These are phyloP conservation scores for Streptanthus diversifolius DNA, from an alignment of 345 rosid species.

Conservation along the genomic window DNA sequence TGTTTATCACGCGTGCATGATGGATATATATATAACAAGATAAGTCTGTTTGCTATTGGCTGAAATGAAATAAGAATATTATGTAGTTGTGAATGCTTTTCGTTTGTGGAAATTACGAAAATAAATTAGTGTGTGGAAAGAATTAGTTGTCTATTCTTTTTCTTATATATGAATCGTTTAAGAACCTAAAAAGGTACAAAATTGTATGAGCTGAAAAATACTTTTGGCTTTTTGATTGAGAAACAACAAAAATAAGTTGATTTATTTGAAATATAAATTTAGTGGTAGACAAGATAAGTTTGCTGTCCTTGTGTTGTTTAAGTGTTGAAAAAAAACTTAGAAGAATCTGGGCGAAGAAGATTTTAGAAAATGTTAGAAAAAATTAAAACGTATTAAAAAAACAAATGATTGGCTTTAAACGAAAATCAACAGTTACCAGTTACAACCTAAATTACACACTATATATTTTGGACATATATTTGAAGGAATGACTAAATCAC, in stretches of 20 bases:
- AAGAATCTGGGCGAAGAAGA: not conserved
- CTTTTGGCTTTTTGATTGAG: not conserved
- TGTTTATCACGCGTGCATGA: slow-evolving; percentile 31
- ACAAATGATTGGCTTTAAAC: not conserved
- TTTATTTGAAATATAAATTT: not conserved
- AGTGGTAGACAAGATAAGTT: slow-evolving; percentile 22
- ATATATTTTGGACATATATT: not conserved
- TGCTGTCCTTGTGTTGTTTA: not conserved
- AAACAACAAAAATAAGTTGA: not conserved
- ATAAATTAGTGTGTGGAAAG: slow-evolving; percentile 3
- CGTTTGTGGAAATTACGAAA: slow-evolving; percentile 10
- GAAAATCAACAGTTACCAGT: not conserved
- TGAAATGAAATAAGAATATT: slow-evolving; percentile 5
- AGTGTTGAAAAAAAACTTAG: not conserved
- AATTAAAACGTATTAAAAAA: not conserved
- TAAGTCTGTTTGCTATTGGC: slow-evolving; percentile 14
- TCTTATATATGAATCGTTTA: not conserved
- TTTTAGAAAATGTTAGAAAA: not conserved
- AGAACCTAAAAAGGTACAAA: not conserved
- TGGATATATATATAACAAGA: slow-evolving; percentile 24
- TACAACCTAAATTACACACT: not conserved
- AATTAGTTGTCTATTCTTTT: not conserved
- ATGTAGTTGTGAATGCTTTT: slow-evolving; percentile 5
- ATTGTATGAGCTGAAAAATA: not conserved
- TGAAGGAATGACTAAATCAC: not conserved